A percentile compares a stretch with the other conserved stretches of the same genome.
Conservation (phyloP, 176 grass and related monocot species). For the Musa beccarii region DNA sequence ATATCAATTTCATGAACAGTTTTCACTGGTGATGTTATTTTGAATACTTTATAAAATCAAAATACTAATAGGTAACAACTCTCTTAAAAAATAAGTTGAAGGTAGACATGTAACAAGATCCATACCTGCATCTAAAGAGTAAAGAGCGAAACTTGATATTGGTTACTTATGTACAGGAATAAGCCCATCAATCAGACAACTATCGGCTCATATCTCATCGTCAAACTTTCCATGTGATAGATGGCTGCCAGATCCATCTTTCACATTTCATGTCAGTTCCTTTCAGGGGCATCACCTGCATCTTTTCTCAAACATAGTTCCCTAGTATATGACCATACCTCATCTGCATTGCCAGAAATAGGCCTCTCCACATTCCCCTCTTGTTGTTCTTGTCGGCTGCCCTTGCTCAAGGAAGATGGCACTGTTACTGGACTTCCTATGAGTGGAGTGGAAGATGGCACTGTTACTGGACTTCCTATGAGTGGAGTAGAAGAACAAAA, state of each 20-base stretch:
- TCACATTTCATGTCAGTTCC: constrained; percentile 39
- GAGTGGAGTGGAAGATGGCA: constrained; percentile 51
- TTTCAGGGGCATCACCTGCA: constrained; percentile 54
- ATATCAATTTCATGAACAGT: no score
- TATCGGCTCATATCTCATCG: neutral
- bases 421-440: constrained; percentile 54
- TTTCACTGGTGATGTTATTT: no score
- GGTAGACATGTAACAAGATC: no score
- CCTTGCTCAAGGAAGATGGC: constrained; percentile 40
- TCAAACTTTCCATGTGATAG: neutral
- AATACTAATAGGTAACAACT: neutral
- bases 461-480: constrained; percentile 54
- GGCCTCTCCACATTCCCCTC: constrained; percentile 36
- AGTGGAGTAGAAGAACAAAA: constrained; percentile 72
- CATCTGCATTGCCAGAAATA: constrained; percentile 50
- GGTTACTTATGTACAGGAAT: constrained; percentile 35
- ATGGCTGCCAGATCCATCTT: neutral
- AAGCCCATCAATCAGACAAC: constrained; percentile 32
- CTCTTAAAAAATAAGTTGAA: neutral
- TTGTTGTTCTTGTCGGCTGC: constrained; percentile 21
- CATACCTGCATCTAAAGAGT: no score
- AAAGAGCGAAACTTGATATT: constrained; percentile 30
- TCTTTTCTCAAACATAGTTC: constrained; percentile 74
- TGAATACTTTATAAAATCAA: neutral
- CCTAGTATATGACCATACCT: constrained; percentile 63